phyloP scores from a whole-genome alignment of 345 rosid species.

The Carallia pectinifolia region DNA sequence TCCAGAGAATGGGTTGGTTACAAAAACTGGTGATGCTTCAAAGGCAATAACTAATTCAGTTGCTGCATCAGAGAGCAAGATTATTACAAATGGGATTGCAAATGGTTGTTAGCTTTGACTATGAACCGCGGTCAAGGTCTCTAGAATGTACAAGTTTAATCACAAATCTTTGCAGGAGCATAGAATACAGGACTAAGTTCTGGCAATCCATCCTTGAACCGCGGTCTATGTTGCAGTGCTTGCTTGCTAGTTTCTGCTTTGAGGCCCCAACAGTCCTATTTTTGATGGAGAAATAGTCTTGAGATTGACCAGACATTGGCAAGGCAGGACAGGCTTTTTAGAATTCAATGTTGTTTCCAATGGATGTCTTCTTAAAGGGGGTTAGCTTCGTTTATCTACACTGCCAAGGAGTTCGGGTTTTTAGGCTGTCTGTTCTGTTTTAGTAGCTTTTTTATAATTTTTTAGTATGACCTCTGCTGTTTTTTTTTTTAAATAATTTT shows the following conservation, averaged over 20 bases:
- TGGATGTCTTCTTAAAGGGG: too few relatives aligned
- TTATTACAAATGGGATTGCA: neutral
- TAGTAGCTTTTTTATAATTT: too few relatives aligned
- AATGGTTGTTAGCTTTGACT: slow-evolving; percentile 9
- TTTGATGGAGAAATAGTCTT: neutral
- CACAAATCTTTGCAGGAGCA: neutral
- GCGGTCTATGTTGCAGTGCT: neutral
- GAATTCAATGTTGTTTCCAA: too few relatives aligned
- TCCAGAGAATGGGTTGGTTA: slow-evolving; percentile 37
- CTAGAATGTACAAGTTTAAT: neutral
- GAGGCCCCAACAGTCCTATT: neutral
- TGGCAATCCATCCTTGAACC: neutral
- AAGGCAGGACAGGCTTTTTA: too few relatives aligned
- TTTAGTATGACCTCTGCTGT: too few relatives aligned
- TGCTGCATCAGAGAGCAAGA: slow-evolving; percentile 4
- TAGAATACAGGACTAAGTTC: neutral
- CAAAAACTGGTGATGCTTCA: slow-evolving; percentile 16
- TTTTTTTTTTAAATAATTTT: too few relatives aligned
- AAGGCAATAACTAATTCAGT: slow-evolving; percentile 1
- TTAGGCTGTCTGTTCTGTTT: too few relatives aligned
- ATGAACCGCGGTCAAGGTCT: neutral
- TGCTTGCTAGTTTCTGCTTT: neutral
- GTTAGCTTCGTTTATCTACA: too few relatives aligned
- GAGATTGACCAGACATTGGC: too few relatives aligned
- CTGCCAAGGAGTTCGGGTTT: too few relatives aligned